phyloP scores from a whole-genome alignment of 2,329 filamentous ascomycete species.

The Hirsutella thompsonii region DNA sequence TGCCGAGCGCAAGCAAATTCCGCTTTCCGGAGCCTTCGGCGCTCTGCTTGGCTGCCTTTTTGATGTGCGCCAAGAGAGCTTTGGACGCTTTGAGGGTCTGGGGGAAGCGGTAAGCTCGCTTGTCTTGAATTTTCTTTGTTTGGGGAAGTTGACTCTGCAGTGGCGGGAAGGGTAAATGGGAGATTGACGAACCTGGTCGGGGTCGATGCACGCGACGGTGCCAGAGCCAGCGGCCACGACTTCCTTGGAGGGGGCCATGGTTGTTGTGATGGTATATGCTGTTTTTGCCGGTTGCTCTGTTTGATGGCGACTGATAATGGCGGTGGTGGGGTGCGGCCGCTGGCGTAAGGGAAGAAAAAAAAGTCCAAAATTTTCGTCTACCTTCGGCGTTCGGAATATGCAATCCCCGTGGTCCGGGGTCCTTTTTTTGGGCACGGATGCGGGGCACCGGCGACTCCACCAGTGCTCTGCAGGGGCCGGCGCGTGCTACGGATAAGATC shows the following conservation, averaged over 20 bases:
- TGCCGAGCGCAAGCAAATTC: conserved; percentile 31
- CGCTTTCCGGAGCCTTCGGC: conserved; percentile 35
- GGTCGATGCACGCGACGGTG: conserved; percentile 21
- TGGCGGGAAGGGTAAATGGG: neutral
- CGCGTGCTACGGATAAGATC: too few species aligned
- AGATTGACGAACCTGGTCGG: conserved; percentile 23
- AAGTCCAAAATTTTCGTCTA: conserved; percentile 13
- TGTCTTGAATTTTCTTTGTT: too few species aligned
- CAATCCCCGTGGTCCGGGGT: conserved; percentile 12
- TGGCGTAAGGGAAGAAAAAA: conserved; percentile 8
- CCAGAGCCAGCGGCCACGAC: conserved; percentile 19
- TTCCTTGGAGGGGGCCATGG: conserved; percentile 29
- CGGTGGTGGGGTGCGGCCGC: neutral
- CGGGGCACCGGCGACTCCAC: too few species aligned
- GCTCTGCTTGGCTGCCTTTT: conserved; percentile 38
- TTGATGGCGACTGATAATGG: neutral
- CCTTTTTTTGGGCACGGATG: neutral
- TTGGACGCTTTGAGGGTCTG: conserved; percentile 51
- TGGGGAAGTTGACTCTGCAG: neutral
- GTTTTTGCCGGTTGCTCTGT: neutral
- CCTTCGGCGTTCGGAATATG: conserved; percentile 20
- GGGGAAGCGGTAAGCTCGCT: neutral
- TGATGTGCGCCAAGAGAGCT: conserved; percentile 49
- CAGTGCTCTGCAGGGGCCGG: too few species aligned
- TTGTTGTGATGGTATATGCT: conserved; percentile 8